Percentiles rank a stretch among this genome's conserved stretches.
Evolutionary conservation across 2,329 filamentous ascomycete genomes (phyloP).

Genomic region (Hysterium pulicare): DNA sequence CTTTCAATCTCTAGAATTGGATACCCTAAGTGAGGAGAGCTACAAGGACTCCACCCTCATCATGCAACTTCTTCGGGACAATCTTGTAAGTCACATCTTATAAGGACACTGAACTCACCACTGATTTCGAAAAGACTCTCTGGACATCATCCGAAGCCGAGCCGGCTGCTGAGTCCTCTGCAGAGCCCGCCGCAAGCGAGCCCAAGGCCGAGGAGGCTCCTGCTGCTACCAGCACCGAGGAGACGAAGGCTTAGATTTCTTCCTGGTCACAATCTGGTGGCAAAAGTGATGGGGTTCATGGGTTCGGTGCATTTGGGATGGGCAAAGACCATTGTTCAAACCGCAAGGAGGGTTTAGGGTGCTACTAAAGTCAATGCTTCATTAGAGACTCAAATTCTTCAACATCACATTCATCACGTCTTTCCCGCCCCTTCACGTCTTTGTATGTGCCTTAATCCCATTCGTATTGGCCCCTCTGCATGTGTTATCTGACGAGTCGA

Average conservation of each 20-base stretch:
- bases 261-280: slow-evolving; percentile 20
- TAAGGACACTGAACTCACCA: slow-evolving; percentile 27
- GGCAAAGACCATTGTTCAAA: slow-evolving; percentile 27
- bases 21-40: slow-evolving; percentile 96
- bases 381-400: slow-evolving; percentile 2
- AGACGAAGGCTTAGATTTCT: slow-evolving; percentile 57
- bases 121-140: slow-evolving; percentile 67
- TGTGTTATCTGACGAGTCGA: too few species aligned
- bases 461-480: slow-evolving; percentile 2
- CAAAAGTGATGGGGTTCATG: slow-evolving; percentile 31
- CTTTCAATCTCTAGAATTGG: slow-evolving; percentile 65
- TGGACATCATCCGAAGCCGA: slow-evolving; percentile 99
- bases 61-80: slow-evolving; percentile 97
- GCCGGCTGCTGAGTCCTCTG: slow-evolving; percentile 58
- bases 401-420: not conserved
- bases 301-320: slow-evolving; percentile 32
- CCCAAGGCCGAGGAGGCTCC: slow-evolving; percentile 42
- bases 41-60: slow-evolving; percentile 99
- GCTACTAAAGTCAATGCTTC: slow-evolving; percentile 20
- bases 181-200: slow-evolving; percentile 54
- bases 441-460: slow-evolving; percentile 4
- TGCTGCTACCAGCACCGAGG: slow-evolving; percentile 53
- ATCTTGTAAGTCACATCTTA: slow-evolving; percentile 60
- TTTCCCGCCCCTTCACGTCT: not conserved
- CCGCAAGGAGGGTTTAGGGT: slow-evolving; percentile 31